phyloP scores from a whole-genome alignment of 2,329 filamentous ascomycete species.

The Scedosporium apiospermum region DNA sequence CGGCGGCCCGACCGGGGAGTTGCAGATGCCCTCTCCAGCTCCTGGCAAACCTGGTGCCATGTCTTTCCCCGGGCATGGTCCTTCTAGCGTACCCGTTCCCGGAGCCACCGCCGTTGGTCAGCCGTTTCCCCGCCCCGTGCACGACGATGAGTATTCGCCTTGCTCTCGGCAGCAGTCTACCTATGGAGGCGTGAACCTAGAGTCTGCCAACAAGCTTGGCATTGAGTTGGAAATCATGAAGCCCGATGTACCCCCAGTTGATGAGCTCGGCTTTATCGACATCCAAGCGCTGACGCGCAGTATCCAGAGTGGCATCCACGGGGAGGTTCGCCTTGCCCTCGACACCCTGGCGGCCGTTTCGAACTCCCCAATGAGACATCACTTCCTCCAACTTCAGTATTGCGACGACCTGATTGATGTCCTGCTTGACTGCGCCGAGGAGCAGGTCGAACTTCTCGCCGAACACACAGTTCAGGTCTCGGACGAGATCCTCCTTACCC shows the following conservation, averaged over 20 bases:
- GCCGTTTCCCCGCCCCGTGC: constrained; percentile 3
- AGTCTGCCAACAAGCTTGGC: constrained; percentile 54
- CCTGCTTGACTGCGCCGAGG: constrained; percentile 82
- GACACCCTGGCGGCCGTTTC: constrained; percentile 68
- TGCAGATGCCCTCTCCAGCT: constrained; percentile 27
- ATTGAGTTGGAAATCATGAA: constrained; percentile 57
- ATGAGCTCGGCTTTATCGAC: constrained; percentile 80
- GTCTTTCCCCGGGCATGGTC: background rate
- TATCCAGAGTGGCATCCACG: constrained; percentile 79
- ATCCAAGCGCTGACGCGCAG: constrained; percentile 83
- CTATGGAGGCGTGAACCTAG: constrained; percentile 65
- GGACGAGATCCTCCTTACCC: constrained; percentile 70
- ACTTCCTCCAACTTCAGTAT: constrained; percentile 57
- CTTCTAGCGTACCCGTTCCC: background rate
- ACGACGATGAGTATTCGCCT: constrained; percentile 40
- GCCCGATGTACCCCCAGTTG: constrained; percentile 64
- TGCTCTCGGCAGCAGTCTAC: constrained; percentile 44
- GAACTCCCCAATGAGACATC: constrained; percentile 51
- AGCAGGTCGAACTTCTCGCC: constrained; percentile 74
- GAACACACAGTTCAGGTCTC: constrained; percentile 80
- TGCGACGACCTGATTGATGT: constrained; percentile 87
- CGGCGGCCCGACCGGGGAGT: constrained; percentile 18
- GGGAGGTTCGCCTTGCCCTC: constrained; percentile 80
- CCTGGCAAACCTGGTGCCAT: background rate
- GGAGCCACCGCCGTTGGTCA: background rate